phyloP scores from a whole-genome alignment of 768 basidiomycete genomes.

The Lentinula boryana region DNA sequence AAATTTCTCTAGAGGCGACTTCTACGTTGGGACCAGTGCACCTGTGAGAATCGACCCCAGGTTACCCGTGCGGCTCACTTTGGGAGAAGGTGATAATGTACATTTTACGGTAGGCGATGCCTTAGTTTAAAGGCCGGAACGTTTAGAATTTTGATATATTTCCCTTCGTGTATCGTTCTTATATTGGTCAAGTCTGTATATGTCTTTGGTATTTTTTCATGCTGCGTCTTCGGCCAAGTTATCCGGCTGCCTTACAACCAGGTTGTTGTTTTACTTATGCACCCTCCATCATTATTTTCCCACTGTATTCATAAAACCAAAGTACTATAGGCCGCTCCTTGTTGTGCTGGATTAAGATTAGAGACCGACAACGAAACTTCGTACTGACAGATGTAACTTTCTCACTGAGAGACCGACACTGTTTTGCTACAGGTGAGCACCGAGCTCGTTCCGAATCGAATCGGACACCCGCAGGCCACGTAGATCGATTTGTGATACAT shows the following conservation, averaged over 20 bases:
- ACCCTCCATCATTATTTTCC: background rate
- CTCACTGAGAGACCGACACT: too few species aligned
- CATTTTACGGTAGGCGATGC: slow-evolving; percentile 56
- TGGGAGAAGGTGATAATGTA: slow-evolving; percentile 79
- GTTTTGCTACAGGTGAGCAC: too few species aligned
- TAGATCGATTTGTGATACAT: too few species aligned
- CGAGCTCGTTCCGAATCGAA: too few species aligned
- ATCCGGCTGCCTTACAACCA: slow-evolving; percentile 6
- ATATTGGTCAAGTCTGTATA: background rate
- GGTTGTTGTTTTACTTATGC: background rate
- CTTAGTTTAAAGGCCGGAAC: slow-evolving; percentile 23
- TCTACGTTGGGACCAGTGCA: slow-evolving; percentile 75
- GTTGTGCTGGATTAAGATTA: background rate
- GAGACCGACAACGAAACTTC: too few species aligned
- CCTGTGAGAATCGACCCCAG: slow-evolving; percentile 79
- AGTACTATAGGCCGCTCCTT: background rate
- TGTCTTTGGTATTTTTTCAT: background rate
- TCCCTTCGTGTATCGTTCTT: background rate
- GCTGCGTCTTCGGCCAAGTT: background rate
- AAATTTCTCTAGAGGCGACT: slow-evolving; percentile 77
- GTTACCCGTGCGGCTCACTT: slow-evolving; percentile 69
- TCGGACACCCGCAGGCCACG: too few species aligned
- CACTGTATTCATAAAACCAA: background rate
- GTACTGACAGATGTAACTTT: too few species aligned
- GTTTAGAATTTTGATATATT: background rate